These are phyloP conservation scores for Zoysia pacifica DNA, from an alignment of 176 grass and related monocot species.

Conservation along the genomic window DNA sequence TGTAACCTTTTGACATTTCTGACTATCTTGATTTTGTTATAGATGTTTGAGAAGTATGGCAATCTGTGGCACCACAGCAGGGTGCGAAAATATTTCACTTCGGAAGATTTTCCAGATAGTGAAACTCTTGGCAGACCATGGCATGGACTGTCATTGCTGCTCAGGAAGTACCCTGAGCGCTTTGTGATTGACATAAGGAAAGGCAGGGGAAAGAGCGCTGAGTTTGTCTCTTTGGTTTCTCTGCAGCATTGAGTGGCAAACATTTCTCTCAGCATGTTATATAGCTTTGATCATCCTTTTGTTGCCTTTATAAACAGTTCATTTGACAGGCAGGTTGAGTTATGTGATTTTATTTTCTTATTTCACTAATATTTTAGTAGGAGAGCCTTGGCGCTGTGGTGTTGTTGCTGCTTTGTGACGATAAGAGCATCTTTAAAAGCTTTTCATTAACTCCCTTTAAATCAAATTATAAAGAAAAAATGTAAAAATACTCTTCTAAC, in stretches of 20 bases:
- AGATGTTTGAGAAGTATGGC: conserved; percentile 72
- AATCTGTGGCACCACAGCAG: conserved; percentile 82
- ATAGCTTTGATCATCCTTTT: conserved; percentile 31
- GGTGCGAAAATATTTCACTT: conserved; percentile 78
- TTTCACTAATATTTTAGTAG: background rate
- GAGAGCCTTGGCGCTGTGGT: too few species aligned
- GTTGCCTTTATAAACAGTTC: conserved; percentile 9
- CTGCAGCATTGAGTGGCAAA: conserved; percentile 48
- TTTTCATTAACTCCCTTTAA: too few species aligned
- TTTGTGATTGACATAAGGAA: conserved; percentile 76
- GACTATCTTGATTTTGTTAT: conserved; percentile 25
- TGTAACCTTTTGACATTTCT: conserved; percentile 6
- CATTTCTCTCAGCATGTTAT: background rate
- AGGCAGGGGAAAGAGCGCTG: conserved; percentile 48
- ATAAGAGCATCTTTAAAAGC: too few species aligned
- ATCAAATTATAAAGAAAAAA: too few species aligned
- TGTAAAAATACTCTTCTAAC: too few species aligned
- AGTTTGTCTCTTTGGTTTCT: conserved; percentile 78
- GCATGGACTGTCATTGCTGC: conserved; percentile 66
- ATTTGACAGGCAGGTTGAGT: background rate
- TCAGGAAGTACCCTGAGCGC: conserved; percentile 72
- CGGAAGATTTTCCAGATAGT: conserved; percentile 47
- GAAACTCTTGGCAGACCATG: conserved; percentile 71
- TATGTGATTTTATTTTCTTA: background rate
- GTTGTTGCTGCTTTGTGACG: too few species aligned